Evolutionary conservation across 495 filamentous ascomycete species (phyloP).

Genomic region (Aspergillus panamensis): DNA sequence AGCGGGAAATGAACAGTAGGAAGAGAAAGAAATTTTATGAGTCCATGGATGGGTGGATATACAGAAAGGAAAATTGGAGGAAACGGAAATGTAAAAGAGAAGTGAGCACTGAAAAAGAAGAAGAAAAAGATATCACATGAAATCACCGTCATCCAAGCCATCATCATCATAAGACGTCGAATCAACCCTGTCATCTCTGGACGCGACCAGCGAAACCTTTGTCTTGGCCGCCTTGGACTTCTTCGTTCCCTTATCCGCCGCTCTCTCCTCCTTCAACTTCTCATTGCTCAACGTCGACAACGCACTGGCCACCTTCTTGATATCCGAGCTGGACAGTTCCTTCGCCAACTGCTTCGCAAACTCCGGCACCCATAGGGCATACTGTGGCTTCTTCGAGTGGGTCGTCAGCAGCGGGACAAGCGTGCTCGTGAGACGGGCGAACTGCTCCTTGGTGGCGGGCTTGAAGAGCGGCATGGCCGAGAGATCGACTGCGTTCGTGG

Average conservation of each 20-base stretch:
- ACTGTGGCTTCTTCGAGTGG: constrained; percentile 86
- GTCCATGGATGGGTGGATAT: background rate
- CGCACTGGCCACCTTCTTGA: constrained; percentile 87
- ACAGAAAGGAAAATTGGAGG: background rate
- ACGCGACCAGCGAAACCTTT: constrained; percentile 76
- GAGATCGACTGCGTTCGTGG: constrained; percentile 75
- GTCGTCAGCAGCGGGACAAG: constrained; percentile 69
- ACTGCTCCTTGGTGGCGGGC: constrained; percentile 80
- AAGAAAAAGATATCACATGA: constrained; percentile 53
- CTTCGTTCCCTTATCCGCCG: constrained; percentile 89
- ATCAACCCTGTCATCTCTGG: constrained; percentile 65
- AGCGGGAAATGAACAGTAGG: background rate
- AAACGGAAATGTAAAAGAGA: background rate
- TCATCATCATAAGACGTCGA: constrained; percentile 70
- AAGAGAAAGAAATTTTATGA: constrained; percentile 7
- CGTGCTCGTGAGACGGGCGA: constrained; percentile 66
- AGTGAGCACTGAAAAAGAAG: constrained; percentile 9
- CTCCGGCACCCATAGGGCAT: constrained; percentile 83
- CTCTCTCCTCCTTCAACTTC: constrained; percentile 99
- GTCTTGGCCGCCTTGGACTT: constrained; percentile 94
- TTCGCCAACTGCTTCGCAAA: constrained; percentile 82
- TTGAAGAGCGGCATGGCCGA: constrained; percentile 79
- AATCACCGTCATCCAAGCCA: constrained; percentile 71
- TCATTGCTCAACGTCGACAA: constrained; percentile 88
- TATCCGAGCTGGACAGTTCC: constrained; percentile 83